Base-by-base conservation (phyloP, 371 early-diverging fungal species). In the Actinomucor elegans region DNA sequence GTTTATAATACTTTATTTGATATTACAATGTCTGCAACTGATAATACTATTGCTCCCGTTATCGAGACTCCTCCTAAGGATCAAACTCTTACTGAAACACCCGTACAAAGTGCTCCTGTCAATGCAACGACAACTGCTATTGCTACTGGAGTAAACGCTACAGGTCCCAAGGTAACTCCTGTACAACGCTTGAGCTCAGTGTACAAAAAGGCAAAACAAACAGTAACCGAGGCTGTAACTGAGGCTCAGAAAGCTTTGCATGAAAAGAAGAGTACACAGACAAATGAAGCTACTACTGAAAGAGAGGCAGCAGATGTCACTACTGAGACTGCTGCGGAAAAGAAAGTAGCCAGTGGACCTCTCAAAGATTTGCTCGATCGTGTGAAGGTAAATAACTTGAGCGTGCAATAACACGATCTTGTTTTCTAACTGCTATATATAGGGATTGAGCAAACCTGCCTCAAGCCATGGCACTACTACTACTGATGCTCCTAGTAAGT, bases 141-240 rank as follows among this genome's bases (percentile, higher is more conserved):
- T 21, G 21, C 47, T 24, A 31, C 47, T 47, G 33, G 33, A 14
- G 47, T 43, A 12, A 24, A 43, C 15, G 48, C 48, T 14, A 26
- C 49, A 11, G 21, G 28, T 5, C n/a, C 49, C 2, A 49, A 38
- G 24, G 20, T 28, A 8, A 49, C 38, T 24, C 49, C 38, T 3
- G 11, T 28, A 1, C 49, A 49, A 29, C 49, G 38, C 28, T 20
- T 49, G 17, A 49, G 20, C 20, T 49, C 49, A 11, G 49, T 49
- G 6, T 49, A 35, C 14, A 37, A 17, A 9, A 51, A 42, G 24
- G 52, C 52, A 3, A 51, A 41, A 24, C 52, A 51, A 23, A 41
- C 52, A 31, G 24, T 51, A 1, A 51, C 32, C 33, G 52, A 32
- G 12, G 52, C 26, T 8, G 42, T 51, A 41, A 14, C 42, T 23